These are phyloP conservation scores for Phytophthora palmivora DNA, from an alignment of 352 stramenopile genomes.

Conservation along the genomic window DNA sequence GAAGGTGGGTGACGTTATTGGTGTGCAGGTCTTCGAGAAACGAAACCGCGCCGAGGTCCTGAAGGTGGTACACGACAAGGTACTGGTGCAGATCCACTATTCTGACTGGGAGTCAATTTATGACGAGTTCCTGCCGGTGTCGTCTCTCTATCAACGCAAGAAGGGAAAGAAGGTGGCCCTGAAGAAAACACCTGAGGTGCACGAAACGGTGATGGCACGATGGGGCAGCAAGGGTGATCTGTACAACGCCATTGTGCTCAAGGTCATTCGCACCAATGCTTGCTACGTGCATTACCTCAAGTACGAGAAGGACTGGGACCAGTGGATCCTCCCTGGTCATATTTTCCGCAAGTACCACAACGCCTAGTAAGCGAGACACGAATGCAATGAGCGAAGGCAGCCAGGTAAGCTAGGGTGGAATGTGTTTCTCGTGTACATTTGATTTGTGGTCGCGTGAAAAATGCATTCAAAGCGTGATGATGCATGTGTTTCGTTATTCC, in stretches of 20 bases:
- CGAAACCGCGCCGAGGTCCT: conserved; percentile 71
- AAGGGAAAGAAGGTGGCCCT: conserved; percentile 60
- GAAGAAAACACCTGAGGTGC: conserved; percentile 68
- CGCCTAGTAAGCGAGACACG: conserved; percentile 2
- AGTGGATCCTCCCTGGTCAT: conserved; percentile 79
- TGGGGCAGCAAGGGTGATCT: conserved; percentile 76
- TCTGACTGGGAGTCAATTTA: conserved; percentile 86
- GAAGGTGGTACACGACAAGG: conserved; percentile 71
- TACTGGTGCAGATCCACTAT: conserved; percentile 83
- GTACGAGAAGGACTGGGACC: conserved; percentile 87
- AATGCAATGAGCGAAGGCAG: neutral
- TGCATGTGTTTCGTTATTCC: conserved; percentile 11
- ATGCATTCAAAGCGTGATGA: conserved; percentile 9
- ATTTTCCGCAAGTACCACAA: conserved; percentile 82
- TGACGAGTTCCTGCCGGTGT: conserved; percentile 78
- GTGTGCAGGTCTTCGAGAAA: conserved; percentile 81
- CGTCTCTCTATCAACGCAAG: conserved; percentile 64
- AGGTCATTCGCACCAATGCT: conserved; percentile 78
- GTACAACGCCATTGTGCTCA: conserved; percentile 83
- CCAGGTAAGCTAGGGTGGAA: conserved; percentile 7
- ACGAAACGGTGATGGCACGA: conserved; percentile 77
- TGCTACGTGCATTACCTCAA: conserved; percentile 87
- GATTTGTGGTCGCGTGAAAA: conserved; percentile 15
- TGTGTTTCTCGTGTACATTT: conserved; percentile 29
- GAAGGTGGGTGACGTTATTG: conserved; percentile 68